phyloP scores from a whole-genome alignment of 345 rosid genomes.

The Syzygium aqueum region DNA sequence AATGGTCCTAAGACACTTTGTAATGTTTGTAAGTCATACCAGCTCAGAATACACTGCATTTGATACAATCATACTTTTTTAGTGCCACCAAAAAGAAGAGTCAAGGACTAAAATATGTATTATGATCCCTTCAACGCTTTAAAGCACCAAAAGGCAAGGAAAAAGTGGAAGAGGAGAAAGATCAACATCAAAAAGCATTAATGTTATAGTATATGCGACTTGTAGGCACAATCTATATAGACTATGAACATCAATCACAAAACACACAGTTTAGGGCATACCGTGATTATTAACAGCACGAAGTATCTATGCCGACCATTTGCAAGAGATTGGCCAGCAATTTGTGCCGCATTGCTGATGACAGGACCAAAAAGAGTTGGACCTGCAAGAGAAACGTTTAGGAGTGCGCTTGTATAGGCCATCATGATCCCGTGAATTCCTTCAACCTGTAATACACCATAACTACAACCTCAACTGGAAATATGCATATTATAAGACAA shows the following conservation, averaged over 20 bases:
- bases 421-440: conserved; percentile 83
- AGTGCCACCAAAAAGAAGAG: not conserved
- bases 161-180: not conserved
- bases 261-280: conserved; percentile 18
- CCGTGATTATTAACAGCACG: conserved; percentile 83
- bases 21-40: not conserved
- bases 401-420: conserved; percentile 76
- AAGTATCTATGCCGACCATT: conserved; percentile 51
- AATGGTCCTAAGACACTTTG: not conserved
- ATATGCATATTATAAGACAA: not conserved
- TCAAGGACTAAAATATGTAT: not conserved
- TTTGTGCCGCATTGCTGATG: conserved; percentile 54
- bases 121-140: not conserved
- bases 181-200: not conserved
- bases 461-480: not conserved
- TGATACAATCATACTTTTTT: not conserved
- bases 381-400: conserved; percentile 88
- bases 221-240: not conserved
- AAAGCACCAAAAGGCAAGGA: not conserved
- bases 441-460: conserved; percentile 50
- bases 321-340: conserved; percentile 70
- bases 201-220: not conserved
- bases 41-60: not conserved
- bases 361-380: conserved; percentile 94
- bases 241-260: not conserved